Conservation (phyloP, 2,329 filamentous ascomycete species). For the Cladosporium sp. region DNA sequence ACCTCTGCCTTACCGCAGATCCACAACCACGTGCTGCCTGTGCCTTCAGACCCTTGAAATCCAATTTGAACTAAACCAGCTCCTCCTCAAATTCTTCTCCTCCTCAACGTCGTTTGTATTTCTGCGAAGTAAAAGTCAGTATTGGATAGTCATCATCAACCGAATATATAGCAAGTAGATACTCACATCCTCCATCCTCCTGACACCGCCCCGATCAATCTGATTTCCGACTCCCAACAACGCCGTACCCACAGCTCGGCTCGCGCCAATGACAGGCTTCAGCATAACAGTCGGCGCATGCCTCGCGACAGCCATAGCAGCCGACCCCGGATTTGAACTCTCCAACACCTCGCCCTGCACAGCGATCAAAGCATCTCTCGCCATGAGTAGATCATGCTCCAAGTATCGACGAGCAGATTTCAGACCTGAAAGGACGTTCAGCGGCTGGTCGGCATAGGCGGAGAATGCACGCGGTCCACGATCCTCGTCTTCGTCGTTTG, state of each 20-base stretch:
- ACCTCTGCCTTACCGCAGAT: background rate
- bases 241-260: conserved; percentile 82
- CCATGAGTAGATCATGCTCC: conserved; percentile 79
- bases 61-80: background rate
- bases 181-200: conserved; percentile 85
- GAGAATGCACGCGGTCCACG: conserved; percentile 77
- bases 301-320: conserved; percentile 70
- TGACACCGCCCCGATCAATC: conserved; percentile 75
- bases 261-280: conserved; percentile 83
- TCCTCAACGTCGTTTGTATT: conserved; percentile 29
- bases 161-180: conserved; percentile 6
- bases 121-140: conserved; percentile 24
- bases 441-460: conserved; percentile 89
- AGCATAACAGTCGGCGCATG: conserved; percentile 91
- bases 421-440: conserved; percentile 81
- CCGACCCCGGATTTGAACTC: conserved; percentile 73
- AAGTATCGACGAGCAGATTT: conserved; percentile 77
- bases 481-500: conserved; percentile 54
- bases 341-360: conserved; percentile 90
- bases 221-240: conserved; percentile 89
- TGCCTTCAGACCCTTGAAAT: background rate
- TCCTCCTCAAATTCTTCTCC: background rate
- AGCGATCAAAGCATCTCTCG: conserved; percentile 87
- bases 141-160: background rate
- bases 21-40: too few species aligned